A percentile compares a stretch with the other conserved stretches of the same genome.
Evolutionary conservation across 306 rosid species (phyloP).

Genomic region (Cucurbita argyrosperma): DNA sequence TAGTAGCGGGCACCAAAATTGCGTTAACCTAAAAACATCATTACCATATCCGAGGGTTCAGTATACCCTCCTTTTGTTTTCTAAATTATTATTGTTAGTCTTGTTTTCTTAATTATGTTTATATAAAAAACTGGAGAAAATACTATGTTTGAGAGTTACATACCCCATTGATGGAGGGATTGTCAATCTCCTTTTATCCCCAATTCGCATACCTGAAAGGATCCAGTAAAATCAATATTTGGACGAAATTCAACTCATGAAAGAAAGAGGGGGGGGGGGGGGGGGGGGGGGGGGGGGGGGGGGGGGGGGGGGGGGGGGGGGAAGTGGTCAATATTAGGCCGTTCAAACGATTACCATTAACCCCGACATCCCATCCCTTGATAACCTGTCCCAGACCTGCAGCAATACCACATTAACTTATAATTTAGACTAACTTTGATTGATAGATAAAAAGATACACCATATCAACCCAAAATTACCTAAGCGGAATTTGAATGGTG

Average conservation of each 20-base stretch:
- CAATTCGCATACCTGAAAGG: slow-evolving; percentile 77
- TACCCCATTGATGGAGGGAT: slow-evolving; percentile 99
- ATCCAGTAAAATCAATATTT: not conserved
- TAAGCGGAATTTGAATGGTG: slow-evolving; percentile 76
- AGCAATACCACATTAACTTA: not conserved
- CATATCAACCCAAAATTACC: slow-evolving; percentile 23
- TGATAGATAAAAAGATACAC: not conserved
- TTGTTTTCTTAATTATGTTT: not conserved
- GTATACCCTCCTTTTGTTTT: too few relatives aligned
- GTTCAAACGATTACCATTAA: slow-evolving; percentile 41
- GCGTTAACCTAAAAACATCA: too few relatives aligned
- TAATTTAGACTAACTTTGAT: not conserved
- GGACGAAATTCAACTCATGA: not conserved
- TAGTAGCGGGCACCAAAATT: too few relatives aligned
- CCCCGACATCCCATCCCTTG: slow-evolving; percentile 87
- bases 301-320: too few relatives aligned
- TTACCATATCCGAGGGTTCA: too few relatives aligned
- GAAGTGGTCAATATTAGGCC: not conserved
- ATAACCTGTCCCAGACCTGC: slow-evolving; percentile 91
- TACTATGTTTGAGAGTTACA: not conserved
- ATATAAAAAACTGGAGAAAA: too few relatives aligned
- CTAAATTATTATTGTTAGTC: too few relatives aligned
- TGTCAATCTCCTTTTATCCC: slow-evolving; percentile 86
- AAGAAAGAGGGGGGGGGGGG: not conserved
- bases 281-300: too few relatives aligned